These are phyloP conservation scores for Saccharomycopsis lassenensis DNA, from an alignment of 805 yeast species.

Conservation along the genomic window DNA sequence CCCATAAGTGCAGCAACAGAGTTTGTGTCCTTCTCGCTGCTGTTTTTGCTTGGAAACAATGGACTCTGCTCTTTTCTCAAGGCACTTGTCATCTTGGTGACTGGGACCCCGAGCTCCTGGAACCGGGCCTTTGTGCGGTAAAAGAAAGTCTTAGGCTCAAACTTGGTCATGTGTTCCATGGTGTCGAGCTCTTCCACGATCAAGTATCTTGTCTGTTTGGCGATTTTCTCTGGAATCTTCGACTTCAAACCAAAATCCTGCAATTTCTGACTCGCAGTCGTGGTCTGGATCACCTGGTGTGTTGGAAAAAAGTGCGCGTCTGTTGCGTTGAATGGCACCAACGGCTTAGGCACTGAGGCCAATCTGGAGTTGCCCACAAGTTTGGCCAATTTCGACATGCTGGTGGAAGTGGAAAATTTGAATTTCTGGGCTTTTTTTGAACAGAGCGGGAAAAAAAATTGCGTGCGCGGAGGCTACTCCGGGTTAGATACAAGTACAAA, in stretches of 20 bases:
- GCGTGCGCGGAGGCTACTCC: too few species aligned
- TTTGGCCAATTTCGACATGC: slow-evolving; percentile 8
- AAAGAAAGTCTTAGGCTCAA: slow-evolving; percentile 50
- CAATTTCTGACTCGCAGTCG: slow-evolving; percentile 48
- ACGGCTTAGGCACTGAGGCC: slow-evolving; percentile 26
- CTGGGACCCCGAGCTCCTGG: slow-evolving; percentile 53
- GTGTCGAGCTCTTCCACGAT: slow-evolving; percentile 60
- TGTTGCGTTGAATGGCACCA: slow-evolving; percentile 22
- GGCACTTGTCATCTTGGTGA: slow-evolving; percentile 25
- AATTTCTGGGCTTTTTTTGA: too few species aligned
- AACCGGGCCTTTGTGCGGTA: slow-evolving; percentile 54
- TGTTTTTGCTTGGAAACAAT: slow-evolving; percentile 12
- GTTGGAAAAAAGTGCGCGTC: slow-evolving; percentile 37
- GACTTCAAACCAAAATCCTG: slow-evolving; percentile 72
- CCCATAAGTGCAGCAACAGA: not conserved
- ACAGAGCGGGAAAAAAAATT: too few species aligned
- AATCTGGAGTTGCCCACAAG: slow-evolving; percentile 23
- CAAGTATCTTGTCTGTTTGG: slow-evolving; percentile 48
- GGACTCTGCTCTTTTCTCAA: not conserved
- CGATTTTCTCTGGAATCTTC: slow-evolving; percentile 50
- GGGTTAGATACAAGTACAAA: too few species aligned
- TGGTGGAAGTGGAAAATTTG: too few species aligned
- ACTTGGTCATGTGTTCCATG: slow-evolving; percentile 56
- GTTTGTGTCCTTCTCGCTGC: slow-evolving; percentile 1
- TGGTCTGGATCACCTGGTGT: slow-evolving; percentile 64